These are phyloP conservation scores for Mallotus japonicus DNA, from an alignment of 441 rosid species.

Conservation along the genomic window DNA sequence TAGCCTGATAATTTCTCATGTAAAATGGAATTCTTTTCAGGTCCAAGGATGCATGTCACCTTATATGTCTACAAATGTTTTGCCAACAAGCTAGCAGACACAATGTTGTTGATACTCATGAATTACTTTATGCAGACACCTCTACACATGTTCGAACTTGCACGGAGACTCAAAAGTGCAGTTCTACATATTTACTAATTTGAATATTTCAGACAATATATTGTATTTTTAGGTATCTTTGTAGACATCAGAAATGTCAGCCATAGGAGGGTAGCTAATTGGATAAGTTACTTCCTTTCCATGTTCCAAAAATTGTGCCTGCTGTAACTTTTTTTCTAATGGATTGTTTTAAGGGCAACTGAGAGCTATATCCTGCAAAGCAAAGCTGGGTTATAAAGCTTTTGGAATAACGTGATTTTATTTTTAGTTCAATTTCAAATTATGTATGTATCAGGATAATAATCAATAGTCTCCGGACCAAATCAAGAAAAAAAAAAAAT, in stretches of 20 bases:
- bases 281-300: not conserved
- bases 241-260: not conserved
- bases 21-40: conserved; percentile 30
- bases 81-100: conserved; percentile 49
- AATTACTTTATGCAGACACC: not conserved
- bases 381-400: no score
- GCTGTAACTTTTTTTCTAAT: not conserved
- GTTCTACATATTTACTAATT: not conserved
- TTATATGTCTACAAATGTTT: conserved; percentile 63
- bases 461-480: not conserved
- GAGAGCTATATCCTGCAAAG: no score
- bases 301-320: not conserved
- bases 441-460: no score
- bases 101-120: not conserved
- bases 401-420: no score
- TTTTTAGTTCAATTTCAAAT: not conserved
- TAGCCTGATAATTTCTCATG: conserved; percentile 6
- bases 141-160: not conserved
- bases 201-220: not conserved
- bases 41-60: conserved; percentile 83
- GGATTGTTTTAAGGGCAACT: no score
- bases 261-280: no score
- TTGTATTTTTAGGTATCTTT: not conserved
- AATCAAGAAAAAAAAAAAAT: not conserved
- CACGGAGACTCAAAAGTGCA: not conserved